Evolutionary conservation across 345 rosid species (phyloP).

Genomic region (Pistacia vera): DNA sequence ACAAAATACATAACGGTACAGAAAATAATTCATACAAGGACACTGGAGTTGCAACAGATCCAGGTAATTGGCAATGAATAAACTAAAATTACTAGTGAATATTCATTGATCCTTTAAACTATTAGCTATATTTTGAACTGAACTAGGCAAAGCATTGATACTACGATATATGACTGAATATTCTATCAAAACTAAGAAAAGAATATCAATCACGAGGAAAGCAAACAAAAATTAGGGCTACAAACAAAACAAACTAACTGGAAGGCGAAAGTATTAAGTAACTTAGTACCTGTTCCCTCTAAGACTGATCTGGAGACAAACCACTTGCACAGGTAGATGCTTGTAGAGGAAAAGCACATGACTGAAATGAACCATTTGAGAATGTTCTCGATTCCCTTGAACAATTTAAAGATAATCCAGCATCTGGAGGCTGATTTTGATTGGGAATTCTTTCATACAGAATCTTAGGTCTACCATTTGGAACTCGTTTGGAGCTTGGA

Average conservation of each 20-base stretch:
- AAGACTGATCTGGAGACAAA: slow-evolving; percentile 6
- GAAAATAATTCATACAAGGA: background rate
- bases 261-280: background rate
- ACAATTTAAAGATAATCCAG: slow-evolving; percentile 20
- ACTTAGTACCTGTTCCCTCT: slow-evolving; percentile 8
- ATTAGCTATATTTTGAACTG: background rate
- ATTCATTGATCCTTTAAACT: background rate
- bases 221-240: background rate
- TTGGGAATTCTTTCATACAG: slow-evolving; percentile 15
- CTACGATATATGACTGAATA: background rate
- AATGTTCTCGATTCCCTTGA: slow-evolving; percentile 13
- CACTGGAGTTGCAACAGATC: background rate
- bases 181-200: background rate
- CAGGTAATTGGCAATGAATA: background rate
- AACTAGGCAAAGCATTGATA: background rate
- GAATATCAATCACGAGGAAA: background rate
- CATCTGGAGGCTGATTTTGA: slow-evolving; percentile 1
- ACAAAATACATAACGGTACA: background rate
- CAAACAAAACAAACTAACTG: background rate
- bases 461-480: slow-evolving; percentile 11
- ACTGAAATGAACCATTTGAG: slow-evolving; percentile 4
- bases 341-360: slow-evolving; percentile 14
- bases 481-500: slow-evolving; percentile 17
- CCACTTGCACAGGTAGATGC: slow-evolving; percentile 13
- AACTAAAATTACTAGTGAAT: background rate